phyloP scores from a whole-genome alignment of 1,139 yeast species.

The Sugiyamaella pinicola region DNA sequence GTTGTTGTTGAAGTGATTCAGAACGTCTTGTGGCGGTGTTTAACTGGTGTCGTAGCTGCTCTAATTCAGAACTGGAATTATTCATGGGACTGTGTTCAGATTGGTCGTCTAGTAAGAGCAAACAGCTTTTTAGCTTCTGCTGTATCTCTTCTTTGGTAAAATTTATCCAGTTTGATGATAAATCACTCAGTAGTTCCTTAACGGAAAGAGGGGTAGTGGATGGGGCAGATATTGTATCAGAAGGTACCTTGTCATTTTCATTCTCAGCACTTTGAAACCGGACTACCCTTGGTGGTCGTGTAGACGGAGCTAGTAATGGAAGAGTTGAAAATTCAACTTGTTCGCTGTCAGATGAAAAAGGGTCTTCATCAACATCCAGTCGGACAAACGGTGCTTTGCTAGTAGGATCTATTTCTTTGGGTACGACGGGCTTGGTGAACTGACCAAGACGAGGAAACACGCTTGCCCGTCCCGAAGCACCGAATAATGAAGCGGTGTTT shows the following conservation, averaged over 20 bases:
- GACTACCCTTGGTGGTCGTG: background rate
- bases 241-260: background rate
- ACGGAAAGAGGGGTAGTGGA: background rate
- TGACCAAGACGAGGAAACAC: constrained; percentile 1
- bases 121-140: constrained; percentile 3
- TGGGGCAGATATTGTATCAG: background rate
- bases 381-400: background rate
- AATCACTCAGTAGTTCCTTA: background rate
- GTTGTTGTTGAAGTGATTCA: background rate
- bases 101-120: constrained; percentile 1
- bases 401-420: no score
- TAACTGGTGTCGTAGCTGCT: background rate
- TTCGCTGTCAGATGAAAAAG: constrained; percentile 16
- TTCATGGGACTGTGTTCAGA: background rate
- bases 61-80: background rate
- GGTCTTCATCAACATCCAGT: constrained; percentile 16
- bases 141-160: constrained; percentile 5
- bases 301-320: background rate
- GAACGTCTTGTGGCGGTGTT: background rate
- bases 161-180: background rate
- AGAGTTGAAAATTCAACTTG: constrained; percentile 11
- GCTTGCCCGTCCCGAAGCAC: background rate
- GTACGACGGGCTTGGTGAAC: constrained; percentile 1
- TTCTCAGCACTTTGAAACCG: background rate
- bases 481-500: background rate